Base-by-base conservation (phyloP, 1,139 yeast species). In the Scheffersomyces quercinus region DNA sequence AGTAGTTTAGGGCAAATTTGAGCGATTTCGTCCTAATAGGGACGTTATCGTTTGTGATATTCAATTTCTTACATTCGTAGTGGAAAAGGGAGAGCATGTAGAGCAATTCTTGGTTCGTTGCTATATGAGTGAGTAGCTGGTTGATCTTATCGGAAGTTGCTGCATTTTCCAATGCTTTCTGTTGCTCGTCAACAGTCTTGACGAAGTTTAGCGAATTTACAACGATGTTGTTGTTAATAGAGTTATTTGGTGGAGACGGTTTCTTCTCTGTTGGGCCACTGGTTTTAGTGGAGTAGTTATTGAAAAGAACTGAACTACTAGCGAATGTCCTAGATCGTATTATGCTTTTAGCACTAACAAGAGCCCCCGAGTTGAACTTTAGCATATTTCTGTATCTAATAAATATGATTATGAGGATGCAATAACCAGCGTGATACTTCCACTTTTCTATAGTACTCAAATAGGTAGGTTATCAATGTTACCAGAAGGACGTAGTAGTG, bases 51-150 rank as follows among this genome's bases (percentile, higher is more conserved):
- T 49, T 53, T 7, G 51, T 53, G 13, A 73, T 67, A 3, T 74
- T 76, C 3, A 71, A 47, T 37, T 56, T 54, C 29, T 57, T 48
- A 38, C 75, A 64, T 47, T 70, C 70, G 15, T 48, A 49, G 42
- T 70, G 70, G 49, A 72, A 71, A 12, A 60, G 50, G 28, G 67
- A 57, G 31, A 73, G 50, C 20, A 68, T 52, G 38, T 51, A 59
- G 26, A 68, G 56, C 12, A 73, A 53, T 44, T 70, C 76, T 2
- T 65, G 64, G n/a, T 60, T 57, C 13, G 46, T 52, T 6, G 52
- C 47, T n/a, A 72, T 63, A n/a, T 52, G 43, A 2, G 45, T 43
- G 39, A 73, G 46, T 9, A 74, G 52, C 36, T 58, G 52, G 1
- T 47, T 47, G 5, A 65, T 56, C 48, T 67, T 64, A 6, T 46